Evolutionary conservation across 306 rosid species (phyloP).

Genomic region (Dalbergia oliveri): DNA sequence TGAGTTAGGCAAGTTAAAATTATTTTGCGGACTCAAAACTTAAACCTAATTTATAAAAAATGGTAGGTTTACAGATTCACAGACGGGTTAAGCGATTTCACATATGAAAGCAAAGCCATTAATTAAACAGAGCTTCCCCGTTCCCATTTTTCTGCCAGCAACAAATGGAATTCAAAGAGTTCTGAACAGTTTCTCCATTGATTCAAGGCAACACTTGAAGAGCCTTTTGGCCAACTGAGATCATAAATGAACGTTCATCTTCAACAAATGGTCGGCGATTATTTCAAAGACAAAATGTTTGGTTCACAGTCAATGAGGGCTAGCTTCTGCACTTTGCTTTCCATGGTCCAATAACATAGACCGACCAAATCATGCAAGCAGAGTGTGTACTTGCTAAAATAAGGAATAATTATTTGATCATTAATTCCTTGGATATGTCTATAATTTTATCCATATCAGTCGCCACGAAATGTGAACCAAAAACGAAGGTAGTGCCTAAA

Average conservation of each 20-base stretch:
- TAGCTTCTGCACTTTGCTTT: background rate
- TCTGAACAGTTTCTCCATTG: background rate
- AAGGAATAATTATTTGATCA: background rate
- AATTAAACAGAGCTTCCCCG: no score
- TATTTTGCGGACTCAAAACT: no score
- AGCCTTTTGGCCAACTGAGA: background rate
- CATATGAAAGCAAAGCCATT: no score
- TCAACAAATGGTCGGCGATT: slow-evolving; percentile 22
- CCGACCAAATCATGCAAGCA: background rate
- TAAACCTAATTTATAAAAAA: no score
- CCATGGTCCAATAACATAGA: background rate
- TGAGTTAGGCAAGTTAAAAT: no score
- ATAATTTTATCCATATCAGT: background rate
- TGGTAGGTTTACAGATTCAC: no score
- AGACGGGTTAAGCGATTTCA: no score
- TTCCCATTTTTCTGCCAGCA: no score
- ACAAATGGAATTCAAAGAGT: background rate
- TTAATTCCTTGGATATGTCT: background rate
- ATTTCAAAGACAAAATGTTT: slow-evolving; percentile 13
- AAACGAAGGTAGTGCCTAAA: background rate
- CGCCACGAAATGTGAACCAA: background rate
- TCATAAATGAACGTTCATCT: background rate
- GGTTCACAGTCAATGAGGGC: background rate
- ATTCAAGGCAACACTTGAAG: background rate
- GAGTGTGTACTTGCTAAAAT: background rate